Percentiles rank a stretch among this genome's conserved stretches.
phyloP scores from a whole-genome alignment of 208 protist species.

The Crithidia fasciculata region DNA sequence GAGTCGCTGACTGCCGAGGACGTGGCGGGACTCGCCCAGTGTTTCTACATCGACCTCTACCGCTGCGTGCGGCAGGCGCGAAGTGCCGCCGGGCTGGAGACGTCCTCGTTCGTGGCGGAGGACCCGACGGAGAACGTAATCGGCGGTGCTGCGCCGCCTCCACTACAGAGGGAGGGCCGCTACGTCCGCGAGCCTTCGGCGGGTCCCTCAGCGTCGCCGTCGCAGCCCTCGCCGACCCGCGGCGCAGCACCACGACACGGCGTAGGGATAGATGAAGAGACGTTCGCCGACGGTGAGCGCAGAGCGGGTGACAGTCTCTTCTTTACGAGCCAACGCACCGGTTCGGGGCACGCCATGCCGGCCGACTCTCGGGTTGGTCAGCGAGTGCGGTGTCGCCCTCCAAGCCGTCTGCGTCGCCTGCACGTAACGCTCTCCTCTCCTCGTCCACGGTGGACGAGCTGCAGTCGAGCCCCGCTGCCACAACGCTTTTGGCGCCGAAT shows the following conservation, averaged over 20 bases:
- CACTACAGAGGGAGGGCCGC: constrained; percentile 18
- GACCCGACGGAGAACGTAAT: constrained; percentile 45
- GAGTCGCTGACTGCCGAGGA: constrained; percentile 80
- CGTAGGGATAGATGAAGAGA: neutral
- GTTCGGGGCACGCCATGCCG: neutral
- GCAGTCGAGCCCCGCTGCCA: constrained; percentile 13
- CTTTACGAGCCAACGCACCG: neutral
- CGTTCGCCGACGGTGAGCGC: neutral
- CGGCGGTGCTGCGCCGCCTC: constrained; percentile 11
- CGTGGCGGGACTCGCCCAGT: constrained; percentile 67
- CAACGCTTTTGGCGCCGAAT: constrained; percentile 21
- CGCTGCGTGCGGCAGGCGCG: constrained; percentile 54
- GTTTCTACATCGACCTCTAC: constrained; percentile 81
- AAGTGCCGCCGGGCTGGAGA: constrained; percentile 40
- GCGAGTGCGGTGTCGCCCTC: neutral
- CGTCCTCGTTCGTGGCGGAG: constrained; percentile 49
- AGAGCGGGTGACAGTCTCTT: neutral
- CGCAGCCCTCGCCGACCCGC: constrained; percentile 8
- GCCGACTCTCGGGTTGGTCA: neutral
- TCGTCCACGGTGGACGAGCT: neutral
- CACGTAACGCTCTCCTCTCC: neutral
- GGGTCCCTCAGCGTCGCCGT: constrained; percentile 9
- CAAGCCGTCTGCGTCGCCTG: neutral
- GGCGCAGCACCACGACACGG: neutral
- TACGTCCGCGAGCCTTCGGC: neutral